Base-by-base conservation (phyloP, 805 yeast genomes). In the Hanseniaspora mollemarum region DNA sequence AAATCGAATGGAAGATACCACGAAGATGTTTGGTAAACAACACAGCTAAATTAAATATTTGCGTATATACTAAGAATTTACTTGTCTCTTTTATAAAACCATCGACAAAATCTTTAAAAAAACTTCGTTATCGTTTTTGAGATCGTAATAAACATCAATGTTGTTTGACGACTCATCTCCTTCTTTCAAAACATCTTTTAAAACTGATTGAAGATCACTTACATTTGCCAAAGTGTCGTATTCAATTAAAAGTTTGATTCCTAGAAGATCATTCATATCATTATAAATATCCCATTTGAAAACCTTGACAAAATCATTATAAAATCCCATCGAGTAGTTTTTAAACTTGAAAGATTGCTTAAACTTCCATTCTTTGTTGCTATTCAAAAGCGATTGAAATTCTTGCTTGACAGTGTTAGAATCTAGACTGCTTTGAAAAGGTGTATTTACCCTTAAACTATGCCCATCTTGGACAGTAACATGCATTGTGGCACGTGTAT, bases 1-100 rank as follows among this genome's bases (percentile, higher is more conserved):
- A 85, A 84, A 65, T 78, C 85, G 24, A 81, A 83, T 59, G 90
- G 88, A 64, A 78, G 82, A 67, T 90, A 87, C 67, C 98, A 90
- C 70, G 97, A 92, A 69, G 98, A 90, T 73, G 95, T 90, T 13
- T 90, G 98, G 98, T 90, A 71, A 69, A 22, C 26, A 43, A 53
- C n/a, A n/a, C n/a, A 12, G n/a, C n/a, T n/a, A n/a, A 22, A n/a
- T 40, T 40, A 8, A 2, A 4, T 25, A 25, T 40, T 13, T 22
- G 15, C 8, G 13, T 4, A 12, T 40, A 16, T n/a, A 25, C 26
- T 18, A 12, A 8, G 3, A 39, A 25, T 15, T 39, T 15, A 40
- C 29, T 25, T 32, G 6, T 32, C 5, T 16, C 15, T 4, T 9
- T 33, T 48, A 48, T 18, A 48, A 40, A 26, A 48, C 38, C 22